Conservation (phyloP, 2,329 filamentous ascomycete genomes). For the Apiospora kogelbergensis region DNA sequence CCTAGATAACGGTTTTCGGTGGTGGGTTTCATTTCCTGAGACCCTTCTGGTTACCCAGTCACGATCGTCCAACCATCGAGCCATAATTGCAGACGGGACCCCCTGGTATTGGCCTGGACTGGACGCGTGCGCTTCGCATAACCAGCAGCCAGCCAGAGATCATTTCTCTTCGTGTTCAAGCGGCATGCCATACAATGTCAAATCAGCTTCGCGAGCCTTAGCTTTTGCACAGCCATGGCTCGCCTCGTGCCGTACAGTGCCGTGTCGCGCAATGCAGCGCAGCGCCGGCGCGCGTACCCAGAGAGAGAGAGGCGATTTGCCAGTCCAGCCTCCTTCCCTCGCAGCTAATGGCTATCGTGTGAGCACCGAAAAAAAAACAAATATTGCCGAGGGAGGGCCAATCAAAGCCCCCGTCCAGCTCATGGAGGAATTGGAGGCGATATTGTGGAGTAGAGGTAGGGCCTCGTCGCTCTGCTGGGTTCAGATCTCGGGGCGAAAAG, state of each 20-base stretch:
- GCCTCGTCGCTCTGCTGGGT: neutral
- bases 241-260: neutral
- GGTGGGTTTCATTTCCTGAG: conserved; percentile 7
- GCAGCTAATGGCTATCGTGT: conserved; percentile 4
- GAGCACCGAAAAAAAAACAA: neutral
- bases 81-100: neutral
- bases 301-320: neutral
- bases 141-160: neutral
- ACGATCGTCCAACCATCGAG: conserved; percentile 5
- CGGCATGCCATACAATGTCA: neutral
- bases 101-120: neutral
- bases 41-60: conserved; percentile 6
- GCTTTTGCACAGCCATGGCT: neutral
- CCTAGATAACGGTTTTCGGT: conserved; percentile 5
- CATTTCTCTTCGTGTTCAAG: neutral
- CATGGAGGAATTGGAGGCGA: conserved; percentile 5
- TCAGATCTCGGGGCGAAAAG: conserved; percentile 5
- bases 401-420: neutral
- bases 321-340: neutral
- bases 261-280: neutral
- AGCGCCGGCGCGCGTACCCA: neutral
- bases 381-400: neutral
- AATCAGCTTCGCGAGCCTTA: neutral
- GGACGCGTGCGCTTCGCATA: neutral
- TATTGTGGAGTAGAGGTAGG: neutral